Conservation (phyloP, 306 rosid genomes). For the Ormosia emarginata region DNA sequence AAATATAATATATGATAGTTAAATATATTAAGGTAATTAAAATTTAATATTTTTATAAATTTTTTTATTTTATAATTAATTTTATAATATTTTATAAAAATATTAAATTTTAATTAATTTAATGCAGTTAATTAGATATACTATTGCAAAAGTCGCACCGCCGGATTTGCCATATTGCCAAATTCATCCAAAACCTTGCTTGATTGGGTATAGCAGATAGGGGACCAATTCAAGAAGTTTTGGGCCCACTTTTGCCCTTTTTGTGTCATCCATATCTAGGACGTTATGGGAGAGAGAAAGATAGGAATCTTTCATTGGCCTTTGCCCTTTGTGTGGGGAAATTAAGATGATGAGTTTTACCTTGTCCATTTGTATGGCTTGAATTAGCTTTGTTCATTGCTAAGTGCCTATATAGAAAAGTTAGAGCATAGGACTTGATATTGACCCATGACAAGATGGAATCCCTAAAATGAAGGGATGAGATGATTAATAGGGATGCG, state of each 20-base stretch:
- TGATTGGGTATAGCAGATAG: conserved; percentile 32
- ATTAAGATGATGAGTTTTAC: not conserved
- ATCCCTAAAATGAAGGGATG: conserved; percentile 27
- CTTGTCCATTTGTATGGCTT: not conserved
- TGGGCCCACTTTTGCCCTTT: conserved; percentile 23
- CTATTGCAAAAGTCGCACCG: conserved; percentile 17
- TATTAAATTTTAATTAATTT: too few relatives aligned
- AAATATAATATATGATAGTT: too few relatives aligned
- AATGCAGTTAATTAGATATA: too few relatives aligned
- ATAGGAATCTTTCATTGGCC: conserved; percentile 32
- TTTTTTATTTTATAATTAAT: too few relatives aligned
- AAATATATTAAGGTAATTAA: too few relatives aligned
- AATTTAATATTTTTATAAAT: too few relatives aligned
- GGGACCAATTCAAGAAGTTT: conserved; percentile 34
- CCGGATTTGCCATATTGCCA: conserved; percentile 16
- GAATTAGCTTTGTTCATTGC: not conserved
- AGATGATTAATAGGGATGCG: conserved; percentile 3
- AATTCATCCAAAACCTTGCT: conserved; percentile 31
- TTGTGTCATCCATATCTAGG: conserved; percentile 24
- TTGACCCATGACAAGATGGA: conserved; percentile 13
- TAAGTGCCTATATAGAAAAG: not conserved
- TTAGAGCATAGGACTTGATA: conserved; percentile 4
- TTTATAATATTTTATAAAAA: too few relatives aligned
- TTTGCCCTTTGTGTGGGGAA: conserved; percentile 15
- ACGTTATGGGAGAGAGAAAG: conserved; percentile 9